Conservation (phyloP, 768 basidiomycete genomes). For the Rhizopogon salebrosus region DNA sequence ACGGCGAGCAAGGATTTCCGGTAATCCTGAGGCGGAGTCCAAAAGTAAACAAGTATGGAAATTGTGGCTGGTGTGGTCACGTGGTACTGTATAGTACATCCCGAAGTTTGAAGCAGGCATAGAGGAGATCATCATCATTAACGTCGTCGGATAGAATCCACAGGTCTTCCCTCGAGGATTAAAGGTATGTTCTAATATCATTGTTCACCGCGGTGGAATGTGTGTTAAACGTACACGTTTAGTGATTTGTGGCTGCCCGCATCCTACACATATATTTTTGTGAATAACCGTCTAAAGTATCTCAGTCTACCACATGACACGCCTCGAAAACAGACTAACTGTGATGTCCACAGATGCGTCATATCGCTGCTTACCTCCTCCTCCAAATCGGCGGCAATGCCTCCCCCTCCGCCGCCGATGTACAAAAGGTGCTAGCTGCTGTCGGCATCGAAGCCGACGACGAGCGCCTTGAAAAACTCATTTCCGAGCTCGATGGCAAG, state of each 20-base stretch:
- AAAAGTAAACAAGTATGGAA: slow-evolving; percentile 22
- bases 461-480: slow-evolving; percentile 71
- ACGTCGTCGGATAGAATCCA: slow-evolving; percentile 80
- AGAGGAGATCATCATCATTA: slow-evolving; percentile 20
- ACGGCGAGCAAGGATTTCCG: slow-evolving; percentile 7
- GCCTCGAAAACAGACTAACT: neutral
- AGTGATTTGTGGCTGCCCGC: slow-evolving; percentile 95
- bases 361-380: slow-evolving; percentile 95
- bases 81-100: slow-evolving; percentile 61
- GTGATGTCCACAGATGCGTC: slow-evolving; percentile 60
- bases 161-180: slow-evolving; percentile 93
- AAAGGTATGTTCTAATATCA: slow-evolving; percentile 40
- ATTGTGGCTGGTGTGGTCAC: slow-evolving; percentile 38
- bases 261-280: slow-evolving; percentile 16
- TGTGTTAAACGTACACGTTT: slow-evolving; percentile 9
- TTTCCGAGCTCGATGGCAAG: slow-evolving; percentile 90
- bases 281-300: slow-evolving; percentile 38
- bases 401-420: slow-evolving; percentile 77
- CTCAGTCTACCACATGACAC: slow-evolving; percentile 9
- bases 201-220: neutral
- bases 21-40: slow-evolving; percentile 16
- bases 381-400: slow-evolving; percentile 92
- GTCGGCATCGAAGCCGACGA: slow-evolving; percentile 90
- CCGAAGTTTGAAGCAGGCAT: slow-evolving; percentile 5
- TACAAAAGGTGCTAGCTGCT: slow-evolving; percentile 79